Percentiles rank a stretch among this genome's conserved stretches.
phyloP scores from a whole-genome alignment of 768 basidiomycete genomes.

The Infundibulicybe gibba region DNA sequence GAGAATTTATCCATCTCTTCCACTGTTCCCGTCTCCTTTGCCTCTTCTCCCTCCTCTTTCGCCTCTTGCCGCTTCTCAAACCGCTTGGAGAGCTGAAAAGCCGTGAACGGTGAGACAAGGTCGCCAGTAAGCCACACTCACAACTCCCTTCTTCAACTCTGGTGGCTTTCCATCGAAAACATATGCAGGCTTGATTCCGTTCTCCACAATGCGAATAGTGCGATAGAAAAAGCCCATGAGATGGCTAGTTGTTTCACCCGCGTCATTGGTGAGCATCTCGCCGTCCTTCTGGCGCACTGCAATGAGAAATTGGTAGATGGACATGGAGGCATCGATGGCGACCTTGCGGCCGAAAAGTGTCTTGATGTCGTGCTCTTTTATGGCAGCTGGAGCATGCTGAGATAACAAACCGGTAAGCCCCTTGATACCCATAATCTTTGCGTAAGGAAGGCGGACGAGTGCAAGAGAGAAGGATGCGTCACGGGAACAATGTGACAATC shows the following conservation, averaged over 20 bases:
- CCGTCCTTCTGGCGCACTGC: slow-evolving; percentile 96
- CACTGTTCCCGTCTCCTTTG: slow-evolving; percentile 91
- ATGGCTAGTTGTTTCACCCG: slow-evolving; percentile 97
- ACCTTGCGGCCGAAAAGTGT: slow-evolving; percentile 98
- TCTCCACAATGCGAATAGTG: slow-evolving; percentile 96
- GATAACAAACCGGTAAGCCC: slow-evolving; percentile 87
- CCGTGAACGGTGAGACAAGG: neutral
- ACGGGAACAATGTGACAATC: no score
- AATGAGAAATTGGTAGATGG: slow-evolving; percentile 96
- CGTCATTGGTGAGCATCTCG: slow-evolving; percentile 95
- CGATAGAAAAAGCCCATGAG: slow-evolving; percentile 99
- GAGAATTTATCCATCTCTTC: slow-evolving; percentile 92
- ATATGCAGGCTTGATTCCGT: slow-evolving; percentile 97
- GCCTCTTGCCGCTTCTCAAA: slow-evolving; percentile 89
- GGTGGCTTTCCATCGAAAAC: slow-evolving; percentile 99
- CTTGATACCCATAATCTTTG: slow-evolving; percentile 86
- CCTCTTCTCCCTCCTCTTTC: slow-evolving; percentile 92
- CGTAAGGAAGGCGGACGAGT: neutral
- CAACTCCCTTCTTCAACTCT: slow-evolving; percentile 94
- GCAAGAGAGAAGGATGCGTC: neutral
- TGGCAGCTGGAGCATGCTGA: slow-evolving; percentile 85
- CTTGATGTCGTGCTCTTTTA: slow-evolving; percentile 93
- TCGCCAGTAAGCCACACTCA: slow-evolving; percentile 38
- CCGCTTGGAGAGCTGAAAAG: slow-evolving; percentile 86
- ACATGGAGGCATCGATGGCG: slow-evolving; percentile 98